Percentiles rank a stretch among this genome's conserved stretches.
phyloP scores from a whole-genome alignment of 306 rosid genomes.

The Gastrolobium bilobum region DNA sequence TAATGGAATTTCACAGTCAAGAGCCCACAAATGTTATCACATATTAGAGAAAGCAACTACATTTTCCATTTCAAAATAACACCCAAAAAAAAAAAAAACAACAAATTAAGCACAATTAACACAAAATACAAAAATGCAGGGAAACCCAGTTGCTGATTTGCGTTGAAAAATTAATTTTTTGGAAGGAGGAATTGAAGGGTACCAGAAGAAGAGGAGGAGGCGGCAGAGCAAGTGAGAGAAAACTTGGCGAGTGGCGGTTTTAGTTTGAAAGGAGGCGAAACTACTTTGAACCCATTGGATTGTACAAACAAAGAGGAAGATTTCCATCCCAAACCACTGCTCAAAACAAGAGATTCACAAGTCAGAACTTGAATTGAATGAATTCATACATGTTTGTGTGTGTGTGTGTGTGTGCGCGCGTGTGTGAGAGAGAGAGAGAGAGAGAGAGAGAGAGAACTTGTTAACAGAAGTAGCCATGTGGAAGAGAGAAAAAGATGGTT shows the following conservation, averaged over 20 bases:
- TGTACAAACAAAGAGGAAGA: conserved; percentile 65
- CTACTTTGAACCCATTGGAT: conserved; percentile 40
- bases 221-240: conserved; percentile 66
- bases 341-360: conserved; percentile 24
- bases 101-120: conserved; percentile 12
- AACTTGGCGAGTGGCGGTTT: conserved; percentile 45
- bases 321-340: conserved; percentile 75
- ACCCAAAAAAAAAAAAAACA: neutral
- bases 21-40: conserved; percentile 1
- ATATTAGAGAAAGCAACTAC: conserved; percentile 27
- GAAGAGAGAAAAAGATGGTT: conserved; percentile 22
- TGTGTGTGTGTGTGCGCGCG: no score
- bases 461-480: conserved; percentile 70
- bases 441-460: conserved; percentile 55
- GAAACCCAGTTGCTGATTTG: conserved; percentile 14
- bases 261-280: conserved; percentile 48
- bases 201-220: conserved; percentile 75
- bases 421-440: neutral
- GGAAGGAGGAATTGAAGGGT: conserved; percentile 13
- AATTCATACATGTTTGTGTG: neutral
- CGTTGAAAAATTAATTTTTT: neutral
- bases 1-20: neutral
- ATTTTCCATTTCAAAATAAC: conserved; percentile 26
- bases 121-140: conserved; percentile 25
- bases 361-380: conserved; percentile 32